phyloP scores from a whole-genome alignment of 2,329 filamentous ascomycete species.

The Botrytis elliptica region DNA sequence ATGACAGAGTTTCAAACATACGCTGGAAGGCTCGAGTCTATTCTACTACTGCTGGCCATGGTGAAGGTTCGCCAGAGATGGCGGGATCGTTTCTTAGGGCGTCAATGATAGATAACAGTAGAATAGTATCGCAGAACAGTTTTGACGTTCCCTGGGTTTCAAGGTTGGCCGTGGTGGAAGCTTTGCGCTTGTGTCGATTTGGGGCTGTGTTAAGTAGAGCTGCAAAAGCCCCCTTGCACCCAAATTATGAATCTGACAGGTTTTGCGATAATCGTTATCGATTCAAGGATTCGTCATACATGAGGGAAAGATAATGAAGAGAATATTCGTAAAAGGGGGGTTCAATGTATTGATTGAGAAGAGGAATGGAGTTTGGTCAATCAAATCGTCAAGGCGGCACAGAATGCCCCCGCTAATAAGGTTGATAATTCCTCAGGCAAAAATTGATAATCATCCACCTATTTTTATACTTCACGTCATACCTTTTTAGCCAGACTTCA shows the following conservation, averaged over 20 bases:
- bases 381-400: constrained; percentile 17
- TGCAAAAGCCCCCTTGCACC: constrained; percentile 17
- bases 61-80: constrained; percentile 39
- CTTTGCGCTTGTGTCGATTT: constrained; percentile 21
- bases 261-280: constrained; percentile 17
- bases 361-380: constrained; percentile 17
- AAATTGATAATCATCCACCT: not conserved
- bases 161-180: constrained; percentile 23
- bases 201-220: constrained; percentile 22
- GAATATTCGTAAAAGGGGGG: constrained; percentile 17
- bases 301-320: constrained; percentile 18
- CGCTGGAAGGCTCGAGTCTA: constrained; percentile 62
- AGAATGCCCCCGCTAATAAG: constrained; percentile 21
- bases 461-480: constrained; percentile 10
- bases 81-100: constrained; percentile 38
- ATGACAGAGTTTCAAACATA: constrained; percentile 46
- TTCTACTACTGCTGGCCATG: constrained; percentile 48
- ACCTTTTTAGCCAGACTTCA: not conserved
- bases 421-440: not conserved
- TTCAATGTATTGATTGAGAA: constrained; percentile 11
- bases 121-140: constrained; percentile 21
- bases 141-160: constrained; percentile 17
- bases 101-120: constrained; percentile 32
- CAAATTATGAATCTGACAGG: constrained; percentile 4
- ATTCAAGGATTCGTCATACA: constrained; percentile 13